Base-by-base conservation (phyloP, 2,329 filamentous ascomycete genomes). In the Periconia sp. region DNA sequence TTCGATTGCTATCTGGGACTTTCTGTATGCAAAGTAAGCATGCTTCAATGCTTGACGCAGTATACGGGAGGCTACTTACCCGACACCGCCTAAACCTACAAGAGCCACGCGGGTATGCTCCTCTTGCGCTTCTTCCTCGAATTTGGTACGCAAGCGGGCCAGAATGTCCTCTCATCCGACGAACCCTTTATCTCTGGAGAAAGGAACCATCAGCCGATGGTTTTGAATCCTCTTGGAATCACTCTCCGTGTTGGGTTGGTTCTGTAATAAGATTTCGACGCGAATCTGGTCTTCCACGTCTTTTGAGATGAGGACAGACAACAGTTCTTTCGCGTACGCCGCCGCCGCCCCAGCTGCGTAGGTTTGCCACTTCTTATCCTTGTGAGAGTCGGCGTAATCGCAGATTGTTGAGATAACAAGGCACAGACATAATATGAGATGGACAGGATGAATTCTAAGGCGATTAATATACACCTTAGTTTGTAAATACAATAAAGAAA, bases 301-400 rank as follows among this genome's bases (percentile, higher is more conserved):
- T 7, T 14, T 33, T 33, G 31, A 8, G 31, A 14, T 8, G 14
- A 33, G 31, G 31, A 33, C 31, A 33, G 31, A 33, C 14, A 33
- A 33, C 17, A 61, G 18, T 37, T 60, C 57, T 40, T 60, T 61
- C 30, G 52, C 57, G 11, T 49, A 61, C 40, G 55, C 59, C 11
- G 55, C 59, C 6, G 57, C 59, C 2, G 54, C 52, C 17, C 33
- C 47, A 13, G 57, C 59, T 18, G 59, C 59, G 37, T 61, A 58
- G 30, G 49, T 30, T 46, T 61, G 52, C 59, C 55, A 61, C n/a
- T 35, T 27, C 40, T 61, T 58, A 46, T 62, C 59, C 54, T 62
- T 62, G 41, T 62, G 53, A 3, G 53, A 59, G 47, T 62, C 58
- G 17, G 58, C 42, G 33, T 62, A 62, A 49, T 62, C 59, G 45